Evolutionary conservation across 306 rosid species (phyloP).

Genomic region (Ceratonia siliqua): DNA sequence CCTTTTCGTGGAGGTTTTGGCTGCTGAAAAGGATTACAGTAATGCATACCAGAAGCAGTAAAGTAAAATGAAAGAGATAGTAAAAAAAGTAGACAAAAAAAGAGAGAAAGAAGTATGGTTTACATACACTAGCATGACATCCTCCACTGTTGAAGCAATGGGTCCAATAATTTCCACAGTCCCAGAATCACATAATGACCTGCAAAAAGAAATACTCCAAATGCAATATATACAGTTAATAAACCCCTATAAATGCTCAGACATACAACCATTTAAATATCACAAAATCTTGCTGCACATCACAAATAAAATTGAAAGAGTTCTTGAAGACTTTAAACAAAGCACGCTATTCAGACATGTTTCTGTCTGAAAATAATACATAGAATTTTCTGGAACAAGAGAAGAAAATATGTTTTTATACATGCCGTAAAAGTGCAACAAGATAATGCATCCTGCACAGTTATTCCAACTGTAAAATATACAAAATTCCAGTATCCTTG

Average conservation of each 20-base stretch:
- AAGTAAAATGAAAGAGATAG: conserved; percentile 23
- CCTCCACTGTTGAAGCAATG: conserved; percentile 88
- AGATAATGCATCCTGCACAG: conserved; percentile 18
- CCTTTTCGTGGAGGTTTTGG: not conserved
- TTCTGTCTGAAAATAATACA: conserved; percentile 17
- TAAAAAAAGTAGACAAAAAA: not conserved
- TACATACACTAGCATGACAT: conserved; percentile 84
- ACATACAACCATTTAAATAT: not conserved
- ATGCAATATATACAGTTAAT: conserved; percentile 19
- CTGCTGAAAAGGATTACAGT: too few species aligned
- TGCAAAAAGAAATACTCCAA: conserved; percentile 41
- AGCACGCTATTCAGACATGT: conserved; percentile 1
- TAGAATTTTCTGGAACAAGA: not conserved
- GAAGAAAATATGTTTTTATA: conserved; percentile 5
- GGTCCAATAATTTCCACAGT: conserved; percentile 98
- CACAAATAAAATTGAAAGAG: conserved; percentile 1
- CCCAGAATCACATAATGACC: conserved; percentile 81
- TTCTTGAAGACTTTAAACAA: conserved; percentile 14
- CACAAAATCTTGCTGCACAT: conserved; percentile 9
- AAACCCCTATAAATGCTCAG: not conserved
- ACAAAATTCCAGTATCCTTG: not conserved
- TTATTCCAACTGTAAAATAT: not conserved
- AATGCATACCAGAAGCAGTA: too few species aligned
- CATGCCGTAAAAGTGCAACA: conserved; percentile 13
- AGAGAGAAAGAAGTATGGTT: conserved; percentile 27